Conservation (phyloP, 768 basidiomycete genomes). For the Boletus rubroflammeus region DNA sequence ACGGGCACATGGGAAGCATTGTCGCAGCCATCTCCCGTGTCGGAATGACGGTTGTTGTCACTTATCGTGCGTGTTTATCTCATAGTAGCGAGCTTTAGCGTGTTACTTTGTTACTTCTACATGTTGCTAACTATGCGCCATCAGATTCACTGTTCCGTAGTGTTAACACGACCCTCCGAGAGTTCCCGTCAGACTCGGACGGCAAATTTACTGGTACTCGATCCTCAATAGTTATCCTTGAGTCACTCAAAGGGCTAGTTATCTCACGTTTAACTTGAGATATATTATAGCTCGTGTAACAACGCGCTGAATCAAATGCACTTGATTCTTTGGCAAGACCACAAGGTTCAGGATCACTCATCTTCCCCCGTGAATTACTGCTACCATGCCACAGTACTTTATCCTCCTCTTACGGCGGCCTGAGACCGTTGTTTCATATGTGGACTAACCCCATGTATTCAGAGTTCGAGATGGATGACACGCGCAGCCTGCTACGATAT, state of each 20-base stretch:
- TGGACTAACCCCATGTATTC: not conserved
- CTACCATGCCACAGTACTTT: not conserved
- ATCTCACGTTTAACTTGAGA: not conserved
- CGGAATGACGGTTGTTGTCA: constrained; percentile 11
- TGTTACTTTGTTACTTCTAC: not conserved
- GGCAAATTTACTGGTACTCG: not conserved
- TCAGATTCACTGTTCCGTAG: not conserved
- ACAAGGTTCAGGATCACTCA: not conserved
- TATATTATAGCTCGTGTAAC: not conserved
- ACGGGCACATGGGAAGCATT: constrained; percentile 30
- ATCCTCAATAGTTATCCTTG: not conserved
- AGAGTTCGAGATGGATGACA: not conserved
- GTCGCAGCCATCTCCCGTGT: constrained; percentile 28
- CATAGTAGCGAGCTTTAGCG: not conserved
- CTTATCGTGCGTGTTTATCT: constrained; percentile 3
- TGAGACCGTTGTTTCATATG: too few relatives aligned
- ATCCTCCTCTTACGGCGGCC: not conserved
- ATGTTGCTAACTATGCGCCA: not conserved
- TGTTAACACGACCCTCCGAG: not conserved
- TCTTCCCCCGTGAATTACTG: not conserved
- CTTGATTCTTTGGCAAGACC: not conserved
- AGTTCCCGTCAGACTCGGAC: not conserved
- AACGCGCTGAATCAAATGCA: not conserved
- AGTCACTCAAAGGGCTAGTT: not conserved
- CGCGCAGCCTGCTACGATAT: not conserved